Percentiles rank a stretch among this genome's conserved stretches.
Conservation (phyloP, 129 eudicot species). For the Solidago caesia region DNA sequence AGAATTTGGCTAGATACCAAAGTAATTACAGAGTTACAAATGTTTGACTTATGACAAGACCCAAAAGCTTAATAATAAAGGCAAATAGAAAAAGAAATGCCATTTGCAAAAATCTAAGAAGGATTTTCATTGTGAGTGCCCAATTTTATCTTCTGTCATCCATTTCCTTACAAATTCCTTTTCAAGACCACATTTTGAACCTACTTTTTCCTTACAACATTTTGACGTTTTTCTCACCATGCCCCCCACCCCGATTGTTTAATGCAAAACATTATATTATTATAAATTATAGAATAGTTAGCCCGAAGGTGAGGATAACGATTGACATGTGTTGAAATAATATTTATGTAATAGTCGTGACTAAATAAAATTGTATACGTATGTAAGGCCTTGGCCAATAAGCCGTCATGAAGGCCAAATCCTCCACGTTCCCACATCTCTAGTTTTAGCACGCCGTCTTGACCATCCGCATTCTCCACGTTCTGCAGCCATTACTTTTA, state of each 20-base stretch:
- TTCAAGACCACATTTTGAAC: conserved; percentile 38
- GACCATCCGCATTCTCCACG: too few species aligned
- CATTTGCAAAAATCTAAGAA: conserved; percentile 17
- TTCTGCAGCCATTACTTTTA: too few species aligned
- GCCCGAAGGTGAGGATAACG: neutral
- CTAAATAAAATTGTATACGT: too few species aligned
- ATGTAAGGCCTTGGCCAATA: too few species aligned
- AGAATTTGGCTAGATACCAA: too few species aligned
- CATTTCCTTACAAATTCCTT: conserved; percentile 42
- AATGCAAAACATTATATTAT: too few species aligned
- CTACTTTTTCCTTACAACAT: conserved; percentile 49
- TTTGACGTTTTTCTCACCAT: neutral
- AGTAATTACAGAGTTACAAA: neutral
- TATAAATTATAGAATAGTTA: too few species aligned
- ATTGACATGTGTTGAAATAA: conserved; percentile 21
- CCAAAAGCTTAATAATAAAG: conserved; percentile 10
- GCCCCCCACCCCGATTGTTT: too few species aligned
- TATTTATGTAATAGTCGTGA: too few species aligned
- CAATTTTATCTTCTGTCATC: conserved; percentile 49
- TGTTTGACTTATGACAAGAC: conserved; percentile 1
- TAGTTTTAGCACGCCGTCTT: too few species aligned
- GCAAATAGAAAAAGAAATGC: conserved; percentile 18
- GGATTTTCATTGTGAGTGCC: conserved; percentile 35
- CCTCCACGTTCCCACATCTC: too few species aligned
- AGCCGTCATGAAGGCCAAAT: too few species aligned